Base-by-base conservation (phyloP, 805 yeast species). In the Nakazawaea peltata region DNA sequence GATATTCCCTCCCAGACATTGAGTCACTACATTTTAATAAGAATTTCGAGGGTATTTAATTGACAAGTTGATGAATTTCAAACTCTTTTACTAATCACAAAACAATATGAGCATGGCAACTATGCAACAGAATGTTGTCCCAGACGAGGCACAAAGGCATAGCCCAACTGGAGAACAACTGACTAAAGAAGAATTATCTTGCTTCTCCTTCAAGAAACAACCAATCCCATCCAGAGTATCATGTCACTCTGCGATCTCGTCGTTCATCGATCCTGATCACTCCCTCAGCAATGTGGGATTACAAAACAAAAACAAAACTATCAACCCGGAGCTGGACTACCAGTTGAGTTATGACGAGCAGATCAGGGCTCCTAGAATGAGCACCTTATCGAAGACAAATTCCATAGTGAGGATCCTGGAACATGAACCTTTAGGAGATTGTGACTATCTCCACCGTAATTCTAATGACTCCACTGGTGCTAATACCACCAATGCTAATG, bases 361-460 rank as follows among this genome's bases (percentile, higher is more conserved):
- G 44, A 72, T 71, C 32, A 50, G 77, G 39, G 74, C 75, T 24
- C 77, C 77, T 9, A 49, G 75, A 33, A 67, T 70, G 71, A 58
- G 65, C n/a, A 36, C 50, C 10, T 26, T 37, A 11, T 32, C 36
- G 18, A 37, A 32, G 30, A 32, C 36, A 14, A 37, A 32, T 19
- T 37, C 36, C 8, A 32, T 37, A 7, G 34, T 21, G 19, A 24
- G 32, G n/a, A 35, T 39, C 8, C 41, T 37, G 30, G 36, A 41
- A 29, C 44, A 41, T 30, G 42, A 34, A 23, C 41, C 41, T 8
- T 35, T 38, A 22, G 43, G 43, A 11, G 40, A 40, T 29, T 35
- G 40, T 30, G 43, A 40, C 26, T 28, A 9, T 19, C 25, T 33
- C 26, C 28, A 38, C 29, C 25, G 36, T 19, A 30, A 25, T 16